Base-by-base conservation (phyloP, 176 grass and related monocot genomes). In the Oryza nivara region DNA sequence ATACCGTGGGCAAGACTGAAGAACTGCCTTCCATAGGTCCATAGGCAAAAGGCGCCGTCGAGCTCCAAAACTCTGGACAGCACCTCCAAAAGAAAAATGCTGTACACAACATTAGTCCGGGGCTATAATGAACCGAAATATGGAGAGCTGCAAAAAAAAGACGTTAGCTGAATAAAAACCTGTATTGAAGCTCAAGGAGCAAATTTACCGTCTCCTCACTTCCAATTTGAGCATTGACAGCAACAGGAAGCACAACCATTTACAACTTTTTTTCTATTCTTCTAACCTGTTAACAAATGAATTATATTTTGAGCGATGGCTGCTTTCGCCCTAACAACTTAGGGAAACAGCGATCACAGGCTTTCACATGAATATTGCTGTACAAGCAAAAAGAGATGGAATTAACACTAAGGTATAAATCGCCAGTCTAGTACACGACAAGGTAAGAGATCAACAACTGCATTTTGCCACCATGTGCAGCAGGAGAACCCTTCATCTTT, bases 291-390 rank as follows among this genome's bases (percentile, higher is more conserved):
- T 80, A 83, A 91, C 51, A 45, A 90, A 87, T 87, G 80, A 91
- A 91, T 80, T 91, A 80, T 43, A 88, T 88, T 88, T 76, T 88
- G 65, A 56, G 60, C 26, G 80, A 84, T 45, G 9, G 25, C 85
- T 80, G 89, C 44, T 76, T 61, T 8, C 80, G 71, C 72, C 64
- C 69, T 56, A 80, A 79, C 63, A 87, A 75, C 84, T 64, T 41
- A 74, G 84, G 85, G 85, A 89, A 85, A 76, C 85, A 81, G 81
- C 32, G 7, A 69, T 81, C 90, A 88, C 82, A 22, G 49, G 19
- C 61, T 78, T 47, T 66, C 81, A 85, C 80, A 90, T 76, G 69
- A 94, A 89, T 85, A 65, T 63, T 78, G 82, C 85, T 92, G 85
- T 92, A 94, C 85, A 92, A 77, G 72, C 85, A 80, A 83, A 83